Base-by-base conservation (phyloP, 176 grass and related monocot genomes). In the Zea luxurians region DNA sequence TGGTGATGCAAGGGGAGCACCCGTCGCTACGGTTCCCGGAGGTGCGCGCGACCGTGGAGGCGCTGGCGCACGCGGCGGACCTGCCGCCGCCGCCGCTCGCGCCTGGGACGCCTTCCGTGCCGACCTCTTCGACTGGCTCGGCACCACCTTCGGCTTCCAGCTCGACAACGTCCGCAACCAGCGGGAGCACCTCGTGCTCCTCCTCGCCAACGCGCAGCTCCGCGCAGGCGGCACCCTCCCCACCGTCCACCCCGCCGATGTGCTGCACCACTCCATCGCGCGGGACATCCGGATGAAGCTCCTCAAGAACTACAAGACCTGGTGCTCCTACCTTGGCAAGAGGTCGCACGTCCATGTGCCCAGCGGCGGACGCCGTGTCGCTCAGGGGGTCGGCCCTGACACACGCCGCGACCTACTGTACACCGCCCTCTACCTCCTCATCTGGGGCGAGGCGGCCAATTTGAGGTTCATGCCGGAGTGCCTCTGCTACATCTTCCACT, bases 361-460 rank as follows among this genome's bases (percentile, higher is more conserved):
- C 8, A 49, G 74, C 7, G 48, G 2, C 76, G 49, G 67, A 52
- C 74, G 40, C 48, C 68, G 50, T 8, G 36, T 10, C 41, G 75
- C 46, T 7, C 48, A 17, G 42, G 66, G 70, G 36, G 57, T 76
- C 12, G 66, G 49, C 49, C 27, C 8, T 0, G 94, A 92, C 61
- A 70, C 81, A 35, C 89, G 89, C 77, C 86, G 78, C 21, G 92
- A 92, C 68, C 78, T 98, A n/a, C 73, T 98, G 6, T 98, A 98
- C 54, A 75, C 89, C 36, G 84, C 91, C 1, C 75, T 98, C 8
- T 98, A 98, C 77, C 91, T 98, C 70, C 91, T 98, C 13, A 87
- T 94, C 62, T 98, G 95, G 95, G 95, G 95, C 4, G 95, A 98
- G 85, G 91, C 95, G 0, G 95, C 95, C 50, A 98, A 98, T 82